Evolutionary conservation across 805 yeast genomes (phyloP).

Genomic region (Saccharomycopsis guyanensis): DNA sequence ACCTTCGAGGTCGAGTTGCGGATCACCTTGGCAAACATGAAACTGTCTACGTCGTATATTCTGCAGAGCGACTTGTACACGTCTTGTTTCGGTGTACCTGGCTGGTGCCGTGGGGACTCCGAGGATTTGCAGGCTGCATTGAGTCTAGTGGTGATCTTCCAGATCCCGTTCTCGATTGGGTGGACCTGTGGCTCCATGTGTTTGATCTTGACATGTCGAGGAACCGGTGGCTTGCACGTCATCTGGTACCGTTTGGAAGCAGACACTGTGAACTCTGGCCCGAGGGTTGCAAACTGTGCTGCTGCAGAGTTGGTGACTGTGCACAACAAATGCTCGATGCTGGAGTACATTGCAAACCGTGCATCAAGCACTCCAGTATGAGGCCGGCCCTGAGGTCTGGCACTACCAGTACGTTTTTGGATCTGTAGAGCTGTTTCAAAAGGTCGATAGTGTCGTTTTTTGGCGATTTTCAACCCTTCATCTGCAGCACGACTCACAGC

Average conservation of each 20-base stretch:
- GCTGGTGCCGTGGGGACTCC: not conserved
- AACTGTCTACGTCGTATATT: slow-evolving; percentile 9
- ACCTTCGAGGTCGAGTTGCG: slow-evolving; percentile 29
- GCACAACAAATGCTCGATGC: slow-evolving; percentile 23
- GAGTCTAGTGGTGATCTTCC: not conserved
- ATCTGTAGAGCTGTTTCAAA: slow-evolving; percentile 9
- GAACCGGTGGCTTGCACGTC: too few species aligned
- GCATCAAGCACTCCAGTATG: slow-evolving; percentile 26
- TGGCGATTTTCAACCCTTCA: slow-evolving; percentile 10
- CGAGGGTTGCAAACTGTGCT: not conserved
- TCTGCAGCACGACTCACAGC: too few species aligned
- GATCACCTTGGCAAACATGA: slow-evolving; percentile 29
- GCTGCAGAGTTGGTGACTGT: slow-evolving; percentile 23
- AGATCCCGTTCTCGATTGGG: not conserved
- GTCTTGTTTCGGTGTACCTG: not conserved
- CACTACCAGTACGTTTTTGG: slow-evolving; percentile 17
- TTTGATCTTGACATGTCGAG: not conserved
- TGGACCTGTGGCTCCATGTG: not conserved
- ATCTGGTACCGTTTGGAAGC: too few species aligned
- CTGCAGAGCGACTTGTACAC: not conserved
- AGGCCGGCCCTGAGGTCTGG: slow-evolving; percentile 32
- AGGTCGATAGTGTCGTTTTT: slow-evolving; percentile 17
- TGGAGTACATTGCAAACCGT: slow-evolving; percentile 26
- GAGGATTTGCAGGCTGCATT: too few species aligned
- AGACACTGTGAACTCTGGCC: not conserved